Evolutionary conservation across 2,329 filamentous ascomycete genomes (phyloP).

Genomic region (Penicillium sp.): DNA sequence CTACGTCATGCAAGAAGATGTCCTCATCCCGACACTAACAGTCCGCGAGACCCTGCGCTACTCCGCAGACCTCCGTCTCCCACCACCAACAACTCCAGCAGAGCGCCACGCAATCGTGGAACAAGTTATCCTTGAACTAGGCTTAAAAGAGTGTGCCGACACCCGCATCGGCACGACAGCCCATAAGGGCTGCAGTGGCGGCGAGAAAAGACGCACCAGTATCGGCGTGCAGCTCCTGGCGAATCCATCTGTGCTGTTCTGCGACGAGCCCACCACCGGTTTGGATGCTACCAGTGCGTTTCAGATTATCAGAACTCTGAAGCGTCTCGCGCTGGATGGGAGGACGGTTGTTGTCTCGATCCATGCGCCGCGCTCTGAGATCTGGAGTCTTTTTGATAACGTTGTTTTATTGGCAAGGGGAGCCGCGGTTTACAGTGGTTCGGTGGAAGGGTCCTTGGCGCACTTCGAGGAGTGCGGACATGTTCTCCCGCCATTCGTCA

Average conservation of each 20-base stretch:
- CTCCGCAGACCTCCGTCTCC: constrained; percentile 69
- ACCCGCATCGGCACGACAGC: constrained; percentile 70
- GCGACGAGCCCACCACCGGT: constrained; percentile 74
- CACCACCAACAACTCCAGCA: constrained; percentile 58
- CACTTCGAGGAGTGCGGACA: constrained; percentile 65
- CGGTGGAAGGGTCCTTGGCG: constrained; percentile 56
- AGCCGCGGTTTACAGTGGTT: constrained; percentile 67
- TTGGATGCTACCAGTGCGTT: constrained; percentile 75
- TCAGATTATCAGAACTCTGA: constrained; percentile 69
- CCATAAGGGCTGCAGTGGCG: constrained; percentile 74
- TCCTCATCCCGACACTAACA: constrained; percentile 70
- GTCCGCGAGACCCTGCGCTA: constrained; percentile 74
- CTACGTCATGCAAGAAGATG: constrained; percentile 71
- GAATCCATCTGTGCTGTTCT: constrained; percentile 73
- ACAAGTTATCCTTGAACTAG: constrained; percentile 72
- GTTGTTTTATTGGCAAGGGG: constrained; percentile 68
- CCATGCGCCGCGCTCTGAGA: constrained; percentile 75
- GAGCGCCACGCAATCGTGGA: constrained; percentile 67
- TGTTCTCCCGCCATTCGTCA: constrained; percentile 68
- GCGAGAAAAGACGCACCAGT: constrained; percentile 73
- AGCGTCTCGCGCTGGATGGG: constrained; percentile 65
- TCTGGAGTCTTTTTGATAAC: constrained; percentile 75
- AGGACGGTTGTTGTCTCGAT: constrained; percentile 72
- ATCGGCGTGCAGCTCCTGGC: constrained; percentile 77
- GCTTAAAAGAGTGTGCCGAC: constrained; percentile 73